phyloP scores from a whole-genome alignment of 345 rosid genomes.

The Bruguiera parviflora region DNA sequence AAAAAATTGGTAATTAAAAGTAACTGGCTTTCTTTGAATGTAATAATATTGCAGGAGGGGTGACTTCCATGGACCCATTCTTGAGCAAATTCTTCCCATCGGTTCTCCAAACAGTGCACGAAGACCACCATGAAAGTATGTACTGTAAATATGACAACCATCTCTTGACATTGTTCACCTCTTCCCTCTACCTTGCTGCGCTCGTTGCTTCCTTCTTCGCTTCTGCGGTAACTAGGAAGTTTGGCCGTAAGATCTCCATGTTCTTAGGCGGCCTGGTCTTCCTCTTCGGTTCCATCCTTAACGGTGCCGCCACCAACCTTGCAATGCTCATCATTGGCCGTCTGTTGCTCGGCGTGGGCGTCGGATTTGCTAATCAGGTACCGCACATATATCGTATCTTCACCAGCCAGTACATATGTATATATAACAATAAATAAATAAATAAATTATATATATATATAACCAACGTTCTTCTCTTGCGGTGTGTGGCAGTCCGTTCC shows the following conservation, averaged over 20 bases:
- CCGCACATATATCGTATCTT: no score
- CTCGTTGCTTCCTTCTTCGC: slow-evolving; percentile 63
- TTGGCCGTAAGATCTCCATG: slow-evolving; percentile 73
- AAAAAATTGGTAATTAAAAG: no score
- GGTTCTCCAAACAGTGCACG: slow-evolving; percentile 35
- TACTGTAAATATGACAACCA: slow-evolving; percentile 77
- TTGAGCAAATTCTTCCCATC: slow-evolving; percentile 58
- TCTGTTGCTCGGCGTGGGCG: slow-evolving; percentile 68
- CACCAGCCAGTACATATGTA: no score
- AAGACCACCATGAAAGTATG: slow-evolving; percentile 32
- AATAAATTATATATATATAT: no score
- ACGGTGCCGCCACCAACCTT: slow-evolving; percentile 51
- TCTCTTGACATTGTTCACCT: slow-evolving; percentile 64
- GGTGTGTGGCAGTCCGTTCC: slow-evolving; percentile 51
- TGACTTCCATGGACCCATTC: slow-evolving; percentile 71
- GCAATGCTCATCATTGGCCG: slow-evolving; percentile 63
- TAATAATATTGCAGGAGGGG: slow-evolving; percentile 49
- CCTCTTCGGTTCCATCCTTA: slow-evolving; percentile 56
- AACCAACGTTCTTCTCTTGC: neutral
- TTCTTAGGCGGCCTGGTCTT: slow-evolving; percentile 54
- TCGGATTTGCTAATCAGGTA: slow-evolving; percentile 90
- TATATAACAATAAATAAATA: no score
- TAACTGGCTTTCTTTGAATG: no score
- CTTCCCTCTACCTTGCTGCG: slow-evolving; percentile 76
- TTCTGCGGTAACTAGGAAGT: slow-evolving; percentile 45